These are phyloP conservation scores for Stromatinia cepivora DNA, from an alignment of 2,329 filamentous ascomycete species.

Conservation along the genomic window DNA sequence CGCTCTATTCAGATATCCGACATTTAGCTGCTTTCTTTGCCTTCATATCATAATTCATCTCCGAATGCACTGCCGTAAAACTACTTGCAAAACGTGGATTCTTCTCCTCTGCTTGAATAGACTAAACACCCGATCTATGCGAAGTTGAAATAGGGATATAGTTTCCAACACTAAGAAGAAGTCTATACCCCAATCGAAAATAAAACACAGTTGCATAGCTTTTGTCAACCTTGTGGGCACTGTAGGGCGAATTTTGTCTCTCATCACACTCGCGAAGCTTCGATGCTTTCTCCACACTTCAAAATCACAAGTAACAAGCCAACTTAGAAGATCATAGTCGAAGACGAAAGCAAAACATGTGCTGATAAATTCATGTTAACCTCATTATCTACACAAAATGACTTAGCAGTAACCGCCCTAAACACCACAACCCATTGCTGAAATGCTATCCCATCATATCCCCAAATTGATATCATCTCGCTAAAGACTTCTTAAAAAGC, in stretches of 20 bases:
- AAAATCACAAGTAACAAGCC: neutral
- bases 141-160: neutral
- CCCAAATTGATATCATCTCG: slow-evolving; percentile 1
- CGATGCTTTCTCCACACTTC: neutral
- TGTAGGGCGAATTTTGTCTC: neutral
- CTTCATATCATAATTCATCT: neutral
- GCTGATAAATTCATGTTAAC: slow-evolving; percentile 21
- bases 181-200: neutral
- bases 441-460: slow-evolving; percentile 11
- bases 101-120: neutral
- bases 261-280: neutral
- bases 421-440: slow-evolving; percentile 20
- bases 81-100: neutral
- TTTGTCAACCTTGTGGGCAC: neutral
- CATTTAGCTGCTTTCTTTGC: neutral
- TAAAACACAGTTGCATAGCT: neutral
- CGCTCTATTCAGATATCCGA: neutral
- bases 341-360: slow-evolving; percentile 1
- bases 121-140: neutral
- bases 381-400: slow-evolving; percentile 22
- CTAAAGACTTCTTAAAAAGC: slow-evolving; percentile 47
- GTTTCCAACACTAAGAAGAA: neutral
- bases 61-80: neutral
- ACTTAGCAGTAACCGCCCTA: slow-evolving; percentile 21
- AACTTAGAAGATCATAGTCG: neutral